Evolutionary conservation across 176 grass and related monocot species (phyloP).

Genomic region (Rhynchospora pubera): DNA sequence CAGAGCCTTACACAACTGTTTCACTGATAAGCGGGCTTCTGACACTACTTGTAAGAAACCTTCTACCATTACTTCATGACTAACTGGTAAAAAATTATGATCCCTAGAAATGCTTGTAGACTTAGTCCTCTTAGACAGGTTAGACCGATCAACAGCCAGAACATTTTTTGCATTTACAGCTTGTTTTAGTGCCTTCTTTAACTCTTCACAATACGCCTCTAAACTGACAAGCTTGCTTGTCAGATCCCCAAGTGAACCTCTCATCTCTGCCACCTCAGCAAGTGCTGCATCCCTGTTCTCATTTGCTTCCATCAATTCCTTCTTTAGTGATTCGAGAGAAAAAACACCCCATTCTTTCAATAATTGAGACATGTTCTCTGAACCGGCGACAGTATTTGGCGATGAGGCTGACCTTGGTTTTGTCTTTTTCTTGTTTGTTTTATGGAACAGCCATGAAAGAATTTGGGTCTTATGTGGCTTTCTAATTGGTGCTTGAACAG

Average conservation of each 20-base stretch:
- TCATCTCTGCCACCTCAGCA: slow-evolving; percentile 67
- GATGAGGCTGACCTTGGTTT: slow-evolving; percentile 45
- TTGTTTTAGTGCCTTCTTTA: slow-evolving; percentile 85
- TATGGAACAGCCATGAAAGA: slow-evolving; percentile 85
- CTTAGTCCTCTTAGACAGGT: slow-evolving; percentile 49
- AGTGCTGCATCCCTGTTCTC: slow-evolving; percentile 70
- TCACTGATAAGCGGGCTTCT: slow-evolving; percentile 77
- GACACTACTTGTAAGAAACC: slow-evolving; percentile 95
- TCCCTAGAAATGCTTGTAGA: slow-evolving; percentile 37
- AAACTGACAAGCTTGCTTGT: slow-evolving; percentile 62
- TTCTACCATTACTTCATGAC: slow-evolving; percentile 85
- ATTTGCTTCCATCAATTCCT: slow-evolving; percentile 76
- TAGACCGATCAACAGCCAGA: slow-evolving; percentile 28
- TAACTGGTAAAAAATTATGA: slow-evolving; percentile 53
- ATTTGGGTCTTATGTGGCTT: slow-evolving; percentile 49
- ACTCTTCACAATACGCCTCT: slow-evolving; percentile 72
- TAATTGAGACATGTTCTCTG: slow-evolving; percentile 76
- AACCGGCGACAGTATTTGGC: slow-evolving; percentile 44
- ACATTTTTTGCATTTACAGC: slow-evolving; percentile 36
- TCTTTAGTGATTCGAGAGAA: slow-evolving; percentile 77
- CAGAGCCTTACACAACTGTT: slow-evolving; percentile 85
- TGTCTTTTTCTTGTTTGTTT: slow-evolving; percentile 54
- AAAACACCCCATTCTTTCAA: slow-evolving; percentile 83
- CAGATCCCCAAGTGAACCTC: slow-evolving; percentile 60
- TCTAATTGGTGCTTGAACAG: slow-evolving; percentile 38